Evolutionary conservation across 129 eudicot genomes (phyloP), one percentile per base, ranked within the genome.

Genomic region (Arctium lappa): DNA sequence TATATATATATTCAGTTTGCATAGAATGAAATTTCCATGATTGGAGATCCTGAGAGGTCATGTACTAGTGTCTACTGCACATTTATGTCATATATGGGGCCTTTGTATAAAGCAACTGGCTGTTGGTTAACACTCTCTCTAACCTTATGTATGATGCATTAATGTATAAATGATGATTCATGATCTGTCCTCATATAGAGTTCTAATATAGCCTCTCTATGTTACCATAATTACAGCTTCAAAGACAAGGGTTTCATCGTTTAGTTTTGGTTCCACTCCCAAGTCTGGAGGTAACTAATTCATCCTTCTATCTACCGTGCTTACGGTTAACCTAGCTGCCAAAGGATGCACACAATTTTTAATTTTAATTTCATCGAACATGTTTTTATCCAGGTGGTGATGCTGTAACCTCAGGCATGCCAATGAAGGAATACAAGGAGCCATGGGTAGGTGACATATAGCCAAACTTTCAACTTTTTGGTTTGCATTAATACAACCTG

Each of bases 401-500:
- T 79, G 81, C 85, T 75, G 70, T 79, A 9, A 70, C 68, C 79
- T 63, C 88, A 29, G 73, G 74, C 31, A 60, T 60, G 65, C 81
- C 74, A 74, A 71, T 74, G 73, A 90, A 93, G 56, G 98, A 95
- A 71, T 95, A 93, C 85, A 91, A 89, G 81, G 99, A 95, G 84
- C 99, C 97, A 83, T 95, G 98, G 99, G 99, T 92, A 87, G 81
- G 91, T 84, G 42, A 77, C 73, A 80, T 31, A 69, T 71, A 73
- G 18, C 73, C 33, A 34, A 10, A 53, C 69, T 66, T 60, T 16
- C 22, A 72, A 6, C 16, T 80, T 74, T 66, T 72, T 77, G 18
- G 3, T 11, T 53, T 29, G 62, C 29, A 15, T 44, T 68, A 80
- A 5, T 68, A 74, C 53, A 44, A 44, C 33, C 40, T 56, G 18